Conservation (phyloP, 2,329 filamentous ascomycete genomes). For the Penicillium fuscoglaucum region DNA sequence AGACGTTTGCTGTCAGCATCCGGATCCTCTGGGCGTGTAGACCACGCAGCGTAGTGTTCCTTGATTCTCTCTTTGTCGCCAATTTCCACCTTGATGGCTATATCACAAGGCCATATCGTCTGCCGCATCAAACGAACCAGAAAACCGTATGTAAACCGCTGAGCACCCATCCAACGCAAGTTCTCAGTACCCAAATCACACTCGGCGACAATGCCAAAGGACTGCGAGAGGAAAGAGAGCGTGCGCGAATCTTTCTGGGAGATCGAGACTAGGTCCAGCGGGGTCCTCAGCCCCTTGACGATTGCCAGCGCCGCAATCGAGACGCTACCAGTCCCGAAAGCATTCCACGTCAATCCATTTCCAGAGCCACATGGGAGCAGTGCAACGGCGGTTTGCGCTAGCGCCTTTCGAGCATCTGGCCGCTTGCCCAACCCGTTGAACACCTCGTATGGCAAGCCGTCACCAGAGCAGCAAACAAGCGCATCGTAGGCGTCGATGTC, state of each 20-base stretch:
- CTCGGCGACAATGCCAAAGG: slow-evolving; percentile 86
- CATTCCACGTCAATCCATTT: slow-evolving; percentile 88
- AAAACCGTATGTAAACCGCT: slow-evolving; percentile 83
- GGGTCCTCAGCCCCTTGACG: slow-evolving; percentile 81
- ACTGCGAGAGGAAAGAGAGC: slow-evolving; percentile 87
- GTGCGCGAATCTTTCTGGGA: slow-evolving; percentile 74
- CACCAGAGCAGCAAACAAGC: slow-evolving; percentile 84
- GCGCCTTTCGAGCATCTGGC: slow-evolving; percentile 69
- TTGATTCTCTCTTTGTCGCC: slow-evolving; percentile 73
- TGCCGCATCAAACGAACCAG: slow-evolving; percentile 73
- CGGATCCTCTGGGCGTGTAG: slow-evolving; percentile 37
- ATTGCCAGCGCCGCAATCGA: slow-evolving; percentile 77
- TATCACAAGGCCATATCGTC: slow-evolving; percentile 82
- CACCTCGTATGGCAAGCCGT: slow-evolving; percentile 87
- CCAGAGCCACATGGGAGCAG: slow-evolving; percentile 92
- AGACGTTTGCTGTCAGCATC: slow-evolving; percentile 22
- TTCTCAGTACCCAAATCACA: slow-evolving; percentile 86
- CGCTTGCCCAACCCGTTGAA: slow-evolving; percentile 88
- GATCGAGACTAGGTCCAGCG: slow-evolving; percentile 81
- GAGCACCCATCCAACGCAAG: slow-evolving; percentile 86
- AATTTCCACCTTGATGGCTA: slow-evolving; percentile 80
- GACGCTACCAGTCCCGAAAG: slow-evolving; percentile 76
- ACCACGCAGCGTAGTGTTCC: slow-evolving; percentile 63
- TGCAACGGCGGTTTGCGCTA: slow-evolving; percentile 75
- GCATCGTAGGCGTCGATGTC: slow-evolving; percentile 82